Conservation (phyloP, 495 filamentous ascomycete genomes). For the Penicillium pulvis region DNA sequence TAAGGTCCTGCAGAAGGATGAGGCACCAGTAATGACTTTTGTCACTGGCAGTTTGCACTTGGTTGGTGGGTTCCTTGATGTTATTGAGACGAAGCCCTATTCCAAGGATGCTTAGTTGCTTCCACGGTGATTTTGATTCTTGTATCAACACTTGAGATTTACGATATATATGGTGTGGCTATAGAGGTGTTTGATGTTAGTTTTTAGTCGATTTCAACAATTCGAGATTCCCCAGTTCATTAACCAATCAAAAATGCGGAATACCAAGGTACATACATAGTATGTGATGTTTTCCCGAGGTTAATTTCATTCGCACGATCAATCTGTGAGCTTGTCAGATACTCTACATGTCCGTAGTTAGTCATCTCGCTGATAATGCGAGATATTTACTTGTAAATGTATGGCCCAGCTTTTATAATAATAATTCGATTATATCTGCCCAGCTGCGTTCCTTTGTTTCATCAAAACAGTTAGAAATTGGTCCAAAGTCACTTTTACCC, state of each 20-base stretch:
- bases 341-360: background rate
- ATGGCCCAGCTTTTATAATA: background rate
- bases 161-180: slow-evolving; percentile 17
- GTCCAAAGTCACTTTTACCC: slow-evolving; percentile 9
- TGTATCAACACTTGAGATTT: slow-evolving; percentile 36
- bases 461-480: background rate
- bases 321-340: background rate
- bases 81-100: slow-evolving; percentile 62
- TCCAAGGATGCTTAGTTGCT: slow-evolving; percentile 23
- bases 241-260: slow-evolving; percentile 4
- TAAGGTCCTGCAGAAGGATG: slow-evolving; percentile 31
- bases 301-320: background rate
- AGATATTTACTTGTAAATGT: background rate
- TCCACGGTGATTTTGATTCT: slow-evolving; percentile 18
- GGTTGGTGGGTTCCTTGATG: slow-evolving; percentile 77
- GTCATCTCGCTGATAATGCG: too few relatives aligned
- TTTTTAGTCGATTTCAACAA: slow-evolving; percentile 31
- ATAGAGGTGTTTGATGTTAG: slow-evolving; percentile 25
- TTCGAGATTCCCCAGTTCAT: slow-evolving; percentile 20
- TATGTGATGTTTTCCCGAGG: background rate
- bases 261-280: background rate
- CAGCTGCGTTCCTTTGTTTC: too few relatives aligned
- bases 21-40: slow-evolving; percentile 51
- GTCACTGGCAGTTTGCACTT: slow-evolving; percentile 90
- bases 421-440: background rate